Evolutionary conservation across 2,329 filamentous ascomycete species (phyloP).

Genomic region (Arthroderma sp.): DNA sequence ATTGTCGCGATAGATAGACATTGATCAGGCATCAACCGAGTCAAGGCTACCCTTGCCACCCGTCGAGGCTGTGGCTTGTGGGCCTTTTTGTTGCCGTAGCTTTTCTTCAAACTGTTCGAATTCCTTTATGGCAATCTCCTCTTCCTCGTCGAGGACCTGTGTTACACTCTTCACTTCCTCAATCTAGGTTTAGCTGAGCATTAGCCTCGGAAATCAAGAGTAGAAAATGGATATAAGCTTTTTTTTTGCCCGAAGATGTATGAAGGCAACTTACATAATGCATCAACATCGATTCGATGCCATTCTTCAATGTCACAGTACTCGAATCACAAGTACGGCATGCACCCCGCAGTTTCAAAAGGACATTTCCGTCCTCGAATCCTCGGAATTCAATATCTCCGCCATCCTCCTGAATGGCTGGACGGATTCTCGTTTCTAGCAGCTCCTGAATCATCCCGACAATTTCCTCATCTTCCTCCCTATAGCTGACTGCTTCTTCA

Average conservation of each 20-base stretch:
- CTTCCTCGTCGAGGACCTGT: constrained; percentile 82
- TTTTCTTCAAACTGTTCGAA: constrained; percentile 95
- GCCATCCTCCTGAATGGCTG: constrained; percentile 93
- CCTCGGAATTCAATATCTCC: constrained; percentile 93
- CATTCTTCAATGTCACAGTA: constrained; percentile 92
- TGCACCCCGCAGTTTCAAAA: constrained; percentile 76
- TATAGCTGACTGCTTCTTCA: constrained; percentile 64
- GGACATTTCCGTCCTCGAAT: constrained; percentile 74
- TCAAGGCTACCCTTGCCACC: constrained; percentile 33
- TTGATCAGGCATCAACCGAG: constrained; percentile 23
- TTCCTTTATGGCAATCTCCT: constrained; percentile 72
- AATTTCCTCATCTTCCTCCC: constrained; percentile 85
- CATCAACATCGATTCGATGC: constrained; percentile 98
- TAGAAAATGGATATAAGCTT: too few species aligned
- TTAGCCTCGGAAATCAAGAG: neutral
- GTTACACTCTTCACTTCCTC: constrained; percentile 89
- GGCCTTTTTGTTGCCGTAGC: constrained; percentile 45
- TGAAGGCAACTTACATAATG: constrained; percentile 56
- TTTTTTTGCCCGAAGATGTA: neutral
- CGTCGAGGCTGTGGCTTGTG: constrained; percentile 35
- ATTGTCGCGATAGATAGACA: too few species aligned
- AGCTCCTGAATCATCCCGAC: constrained; percentile 98
- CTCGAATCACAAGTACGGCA: constrained; percentile 95
- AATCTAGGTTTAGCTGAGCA: constrained; percentile 44
- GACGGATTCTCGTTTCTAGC: constrained; percentile 84